Base-by-base conservation (phyloP, 2,329 filamentous ascomycete species). In the Thyridium curvatum region DNA sequence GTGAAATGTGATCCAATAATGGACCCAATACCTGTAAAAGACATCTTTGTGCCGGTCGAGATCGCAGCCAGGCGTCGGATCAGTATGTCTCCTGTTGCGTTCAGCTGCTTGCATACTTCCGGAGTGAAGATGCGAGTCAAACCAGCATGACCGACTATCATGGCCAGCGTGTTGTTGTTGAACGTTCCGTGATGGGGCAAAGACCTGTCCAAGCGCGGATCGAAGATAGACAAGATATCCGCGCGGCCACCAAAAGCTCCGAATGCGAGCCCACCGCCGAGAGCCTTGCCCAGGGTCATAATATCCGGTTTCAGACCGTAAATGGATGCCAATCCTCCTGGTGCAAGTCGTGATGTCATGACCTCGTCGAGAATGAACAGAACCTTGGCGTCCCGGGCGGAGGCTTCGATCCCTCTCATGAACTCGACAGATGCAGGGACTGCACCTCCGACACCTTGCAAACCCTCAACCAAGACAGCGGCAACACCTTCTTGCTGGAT, bases 191-290 rank as follows among this genome's bases (percentile, higher is more conserved):
- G 71, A 46, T 82, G 77, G 3, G 60, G 55, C 4, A 77, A 55
- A 0, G 86, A 79, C 4, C 72, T 67, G 29, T 82, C 58, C 50
- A 83, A 64, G 39, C 73, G 68, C 37, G 83, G 64, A 32, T 82
- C 78, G 44, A 85, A 82, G 47, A 86, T 79, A 9, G 42, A 30
- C 81, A 96, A 95, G 39, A 95, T 60, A 56, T 95, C 44, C 7
- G 35, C 39, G 49, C 62, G 55, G 0, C 76, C 76, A 3, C 77
- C 76, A 47, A 82, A 80, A 0, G 71, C 73, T 3, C 75, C 76
- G 47, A 81, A 79, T 1, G 68, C 63, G 51, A 79, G 65, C 0
- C 76, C 76, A 4, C 76, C 77, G 4, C 74, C 77, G 6, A 79
- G 55, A 45, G 68, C 79, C 49, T 81, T 80, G 1, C 77, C 76